Conservation (phyloP, 352 stramenopile genomes). For the Pythium grandisporangium region DNA sequence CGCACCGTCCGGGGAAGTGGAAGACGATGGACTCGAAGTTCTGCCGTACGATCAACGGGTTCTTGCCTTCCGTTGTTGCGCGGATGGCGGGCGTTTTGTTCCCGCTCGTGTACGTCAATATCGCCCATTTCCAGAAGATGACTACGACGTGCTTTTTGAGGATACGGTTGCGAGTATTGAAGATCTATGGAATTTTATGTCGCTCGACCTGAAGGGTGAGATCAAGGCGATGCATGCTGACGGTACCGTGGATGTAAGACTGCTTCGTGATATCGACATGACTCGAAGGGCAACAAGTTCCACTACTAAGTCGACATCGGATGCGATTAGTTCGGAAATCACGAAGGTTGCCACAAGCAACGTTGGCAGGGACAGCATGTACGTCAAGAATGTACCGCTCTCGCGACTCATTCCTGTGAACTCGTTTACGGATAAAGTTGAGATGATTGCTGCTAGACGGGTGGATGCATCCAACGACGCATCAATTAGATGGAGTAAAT, state of each 20-base stretch:
- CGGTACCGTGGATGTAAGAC: conserved; percentile 40
- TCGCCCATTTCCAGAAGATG: conserved; percentile 29
- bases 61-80: conserved; percentile 47
- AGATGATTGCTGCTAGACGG: conserved; percentile 25
- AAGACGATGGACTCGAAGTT: conserved; percentile 35
- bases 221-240: conserved; percentile 37
- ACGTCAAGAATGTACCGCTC: conserved; percentile 14
- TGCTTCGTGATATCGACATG: conserved; percentile 9
- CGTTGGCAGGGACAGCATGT: conserved; percentile 1
- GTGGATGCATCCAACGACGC: conserved; percentile 15
- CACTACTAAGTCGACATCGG: too few species aligned
- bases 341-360: too few species aligned
- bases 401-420: conserved; percentile 36
- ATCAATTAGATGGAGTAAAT: conserved; percentile 10
- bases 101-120: conserved; percentile 43
- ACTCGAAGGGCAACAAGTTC: not conserved
- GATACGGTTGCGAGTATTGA: conserved; percentile 41
- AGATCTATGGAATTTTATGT: conserved; percentile 50
- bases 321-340: too few species aligned
- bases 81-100: conserved; percentile 47
- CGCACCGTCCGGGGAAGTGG: conserved; percentile 31
- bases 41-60: conserved; percentile 54
- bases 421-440: conserved; percentile 19
- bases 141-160: conserved; percentile 52
- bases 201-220: conserved; percentile 39